Evolutionary conservation across 768 basidiomycete species (phyloP).

Genomic region (Boletus huronensis): DNA sequence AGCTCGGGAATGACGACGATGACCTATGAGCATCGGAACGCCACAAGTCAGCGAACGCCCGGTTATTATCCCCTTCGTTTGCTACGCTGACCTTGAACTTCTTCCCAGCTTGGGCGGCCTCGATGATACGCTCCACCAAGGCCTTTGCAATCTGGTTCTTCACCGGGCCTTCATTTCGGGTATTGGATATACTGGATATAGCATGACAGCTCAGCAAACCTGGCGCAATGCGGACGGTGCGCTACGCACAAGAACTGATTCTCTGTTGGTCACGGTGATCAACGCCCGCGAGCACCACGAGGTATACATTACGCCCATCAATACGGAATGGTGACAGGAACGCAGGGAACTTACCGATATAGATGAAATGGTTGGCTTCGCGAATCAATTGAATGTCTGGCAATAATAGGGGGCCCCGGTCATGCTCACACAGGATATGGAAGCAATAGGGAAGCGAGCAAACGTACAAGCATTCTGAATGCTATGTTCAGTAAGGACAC

Average conservation of each 20-base stretch:
- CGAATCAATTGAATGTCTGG: slow-evolving; percentile 75
- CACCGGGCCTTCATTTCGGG: slow-evolving; percentile 59
- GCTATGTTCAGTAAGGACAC: slow-evolving; percentile 83
- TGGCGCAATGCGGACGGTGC: not conserved
- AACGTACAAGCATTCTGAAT: slow-evolving; percentile 90
- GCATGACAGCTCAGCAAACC: slow-evolving; percentile 4
- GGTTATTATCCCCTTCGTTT: not conserved
- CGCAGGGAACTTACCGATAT: slow-evolving; percentile 65
- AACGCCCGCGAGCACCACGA: slow-evolving; percentile 8
- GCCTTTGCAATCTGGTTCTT: slow-evolving; percentile 83
- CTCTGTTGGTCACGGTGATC: slow-evolving; percentile 37
- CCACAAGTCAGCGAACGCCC: not conserved
- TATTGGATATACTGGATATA: slow-evolving; percentile 67
- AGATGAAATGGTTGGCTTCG: slow-evolving; percentile 85
- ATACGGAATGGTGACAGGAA: not conserved
- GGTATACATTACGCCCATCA: slow-evolving; percentile 10
- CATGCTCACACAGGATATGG: not conserved
- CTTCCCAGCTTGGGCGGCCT: slow-evolving; percentile 62
- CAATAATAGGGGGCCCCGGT: not conserved
- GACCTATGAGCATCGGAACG: slow-evolving; percentile 45
- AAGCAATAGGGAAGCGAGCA: not conserved
- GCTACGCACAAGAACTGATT: slow-evolving; percentile 83
- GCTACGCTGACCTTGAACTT: slow-evolving; percentile 66
- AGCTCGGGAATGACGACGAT: slow-evolving; percentile 87
- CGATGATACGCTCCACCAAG: slow-evolving; percentile 78